Evolutionary conservation across 768 basidiomycete species (phyloP).

Genomic region (Tremella yokohamensis): DNA sequence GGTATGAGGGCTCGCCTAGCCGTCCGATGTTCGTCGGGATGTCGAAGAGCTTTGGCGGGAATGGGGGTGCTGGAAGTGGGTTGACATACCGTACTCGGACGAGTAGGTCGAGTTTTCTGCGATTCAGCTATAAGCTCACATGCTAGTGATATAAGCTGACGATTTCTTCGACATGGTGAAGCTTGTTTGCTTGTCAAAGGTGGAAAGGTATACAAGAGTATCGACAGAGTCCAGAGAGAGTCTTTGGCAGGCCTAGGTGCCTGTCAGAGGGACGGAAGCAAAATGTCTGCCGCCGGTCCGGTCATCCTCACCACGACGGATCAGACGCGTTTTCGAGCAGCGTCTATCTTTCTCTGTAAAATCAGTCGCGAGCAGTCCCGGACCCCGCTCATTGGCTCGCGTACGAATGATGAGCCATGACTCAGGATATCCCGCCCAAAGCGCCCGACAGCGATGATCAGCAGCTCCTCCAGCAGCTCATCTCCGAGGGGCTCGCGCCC

Average conservation of each 20-base stretch:
- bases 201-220: too few relatives aligned
- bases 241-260: too few relatives aligned
- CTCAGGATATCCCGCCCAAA: not conserved
- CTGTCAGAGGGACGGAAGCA: not conserved
- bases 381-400: not conserved
- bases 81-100: conserved; percentile 91
- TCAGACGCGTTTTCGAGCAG: too few relatives aligned
- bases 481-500: conserved; percentile 33
- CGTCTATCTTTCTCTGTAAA: too few relatives aligned
- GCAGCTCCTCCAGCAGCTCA: conserved; percentile 33
- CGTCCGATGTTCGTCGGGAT: conserved; percentile 86
- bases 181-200: not conserved
- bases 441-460: conserved; percentile 9
- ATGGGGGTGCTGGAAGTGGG: conserved; percentile 91
- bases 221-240: too few relatives aligned
- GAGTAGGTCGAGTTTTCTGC: conserved; percentile 77
- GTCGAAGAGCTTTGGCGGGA: conserved; percentile 89
- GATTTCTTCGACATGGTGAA: conserved; percentile 38
- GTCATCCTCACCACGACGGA: too few relatives aligned
- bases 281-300: not conserved
- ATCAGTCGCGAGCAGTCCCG: not conserved
- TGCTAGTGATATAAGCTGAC: conserved; percentile 8
- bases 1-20: conserved; percentile 79
- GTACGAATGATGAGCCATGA: conserved; percentile 1
- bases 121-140: conserved; percentile 2